These are phyloP conservation scores for Fagopyrum tataricum DNA, from an alignment of 148 eudicot genomes.

Conservation along the genomic window DNA sequence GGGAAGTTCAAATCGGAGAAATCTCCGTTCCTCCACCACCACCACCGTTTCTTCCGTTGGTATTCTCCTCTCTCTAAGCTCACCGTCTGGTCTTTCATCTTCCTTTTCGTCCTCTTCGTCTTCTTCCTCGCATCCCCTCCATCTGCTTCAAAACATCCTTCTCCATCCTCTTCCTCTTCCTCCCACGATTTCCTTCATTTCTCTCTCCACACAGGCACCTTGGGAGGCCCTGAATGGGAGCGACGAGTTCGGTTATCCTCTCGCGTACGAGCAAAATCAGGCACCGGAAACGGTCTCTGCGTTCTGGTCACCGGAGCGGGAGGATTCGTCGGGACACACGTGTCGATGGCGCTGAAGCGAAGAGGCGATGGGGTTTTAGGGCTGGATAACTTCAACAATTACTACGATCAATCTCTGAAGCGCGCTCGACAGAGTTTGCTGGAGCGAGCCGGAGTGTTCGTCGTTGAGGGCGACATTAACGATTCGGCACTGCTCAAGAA, in stretches of 20 bases:
- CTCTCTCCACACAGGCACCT: slow-evolving; percentile 16
- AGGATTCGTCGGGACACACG: slow-evolving; percentile 70
- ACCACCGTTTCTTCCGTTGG: slow-evolving; percentile 46
- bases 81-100: slow-evolving; percentile 47
- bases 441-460: slow-evolving; percentile 47
- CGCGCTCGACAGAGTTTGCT: slow-evolving; percentile 37
- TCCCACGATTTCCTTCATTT: slow-evolving; percentile 16
- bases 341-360: slow-evolving; percentile 38
- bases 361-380: slow-evolving; percentile 65
- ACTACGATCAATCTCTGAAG: slow-evolving; percentile 46
- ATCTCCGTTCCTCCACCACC: slow-evolving; percentile 31
- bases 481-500: slow-evolving; percentile 35
- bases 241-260: slow-evolving; percentile 41
- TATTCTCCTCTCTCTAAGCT: slow-evolving; percentile 39
- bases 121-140: slow-evolving; percentile 25
- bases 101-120: slow-evolving; percentile 30
- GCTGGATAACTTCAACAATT: slow-evolving; percentile 54
- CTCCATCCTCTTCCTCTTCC: slow-evolving; percentile 6
- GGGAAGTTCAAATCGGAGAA: slow-evolving; percentile 59
- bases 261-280: slow-evolving; percentile 21
- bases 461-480: slow-evolving; percentile 53
- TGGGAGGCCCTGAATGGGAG: slow-evolving; percentile 51
- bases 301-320: slow-evolving; percentile 67
- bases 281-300: slow-evolving; percentile 10
- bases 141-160: slow-evolving; percentile 16